Evolutionary conservation across 495 filamentous ascomycete genomes (phyloP), one percentile per base, ranked within the genome.

Genomic region (Copromyces sp.): DNA sequence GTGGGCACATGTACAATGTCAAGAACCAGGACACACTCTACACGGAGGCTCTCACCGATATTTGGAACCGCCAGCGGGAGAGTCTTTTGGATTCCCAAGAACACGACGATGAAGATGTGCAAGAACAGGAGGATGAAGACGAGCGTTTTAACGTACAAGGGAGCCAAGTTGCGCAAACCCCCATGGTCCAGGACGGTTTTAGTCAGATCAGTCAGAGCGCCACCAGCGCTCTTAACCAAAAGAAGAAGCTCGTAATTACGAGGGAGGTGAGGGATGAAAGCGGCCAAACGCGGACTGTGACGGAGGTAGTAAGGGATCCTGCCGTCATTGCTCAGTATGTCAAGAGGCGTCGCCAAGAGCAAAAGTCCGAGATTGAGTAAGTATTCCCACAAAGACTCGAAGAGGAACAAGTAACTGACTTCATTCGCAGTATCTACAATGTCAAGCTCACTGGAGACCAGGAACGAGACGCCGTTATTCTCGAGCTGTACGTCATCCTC

Each of bases 1-100:
- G 94, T 41, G 95, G 95, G 3, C 95, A 99, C 80, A 92, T 90
- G 78, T 99, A 99, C 83, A 99, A 99, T 75, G 95, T 99, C 71
- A 93, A 93, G 72, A 87, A 89, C 70, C 95, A 99, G 81, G 92
- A 98, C 78, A 88, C 87, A 69, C 89, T 91, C 47, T 99, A 99
- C 80, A 94, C 96, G 74, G 88, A 92, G 9, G 91, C 92, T 12
- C 97, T 98, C 72, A 89, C 89, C 29, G 87, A 90, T 20, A 97
- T 98, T 73, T 99, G 95, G 95, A 89, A 92, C 39, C 87, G 91
- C 59, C 95, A 99, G 80, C 91, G 91, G 77, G 84, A 87, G 32
- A 95, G 90, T 72, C 82, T 99, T 9, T 89, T 89, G 0, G 83
- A 87, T 42, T 65, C 74, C 9, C 80, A 81, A 17, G 85, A 84